A percentile compares a stretch with the other conserved stretches of the same genome.
These are phyloP conservation scores for Rosa multiflora DNA, from an alignment of 306 rosid species.

Conservation along the genomic window DNA sequence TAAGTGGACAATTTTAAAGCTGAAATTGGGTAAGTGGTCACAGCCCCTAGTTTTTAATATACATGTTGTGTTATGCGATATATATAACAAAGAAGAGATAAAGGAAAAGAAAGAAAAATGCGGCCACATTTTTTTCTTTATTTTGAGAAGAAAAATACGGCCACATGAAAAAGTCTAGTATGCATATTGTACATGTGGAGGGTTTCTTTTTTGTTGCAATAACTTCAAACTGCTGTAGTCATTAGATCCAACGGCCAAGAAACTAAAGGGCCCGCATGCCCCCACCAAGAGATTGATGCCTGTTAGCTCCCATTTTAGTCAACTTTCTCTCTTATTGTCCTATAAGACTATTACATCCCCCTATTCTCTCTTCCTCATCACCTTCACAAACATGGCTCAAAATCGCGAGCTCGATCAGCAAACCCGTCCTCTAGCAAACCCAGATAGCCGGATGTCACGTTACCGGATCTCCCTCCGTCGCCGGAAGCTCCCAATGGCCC, in stretches of 20 bases:
- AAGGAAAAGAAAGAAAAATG: no score
- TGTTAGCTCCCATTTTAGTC: neutral
- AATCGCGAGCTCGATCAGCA: constrained; percentile 23
- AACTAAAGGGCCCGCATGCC: neutral
- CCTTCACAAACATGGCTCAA: constrained; percentile 39
- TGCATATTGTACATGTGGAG: neutral
- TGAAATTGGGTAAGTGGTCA: no score
- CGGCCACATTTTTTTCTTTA: no score
- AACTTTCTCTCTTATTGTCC: neutral
- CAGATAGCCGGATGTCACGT: constrained; percentile 26
- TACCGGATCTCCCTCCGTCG: constrained; percentile 36
- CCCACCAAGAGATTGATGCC: no score
- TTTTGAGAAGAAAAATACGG: no score
- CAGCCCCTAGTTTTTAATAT: no score
- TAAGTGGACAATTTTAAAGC: no score
- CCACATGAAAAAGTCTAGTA: neutral
- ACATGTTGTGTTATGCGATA: no score
- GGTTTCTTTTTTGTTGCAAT: neutral
- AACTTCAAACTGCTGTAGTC: neutral
- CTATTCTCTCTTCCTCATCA: neutral
- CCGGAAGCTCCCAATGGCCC: constrained; percentile 34
- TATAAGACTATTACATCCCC: neutral
- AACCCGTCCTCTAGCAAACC: constrained; percentile 7
- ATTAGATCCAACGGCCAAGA: neutral
- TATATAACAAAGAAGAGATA: no score